Conservation (phyloP, 768 basidiomycete genomes). For the Clathrus columnatus region DNA sequence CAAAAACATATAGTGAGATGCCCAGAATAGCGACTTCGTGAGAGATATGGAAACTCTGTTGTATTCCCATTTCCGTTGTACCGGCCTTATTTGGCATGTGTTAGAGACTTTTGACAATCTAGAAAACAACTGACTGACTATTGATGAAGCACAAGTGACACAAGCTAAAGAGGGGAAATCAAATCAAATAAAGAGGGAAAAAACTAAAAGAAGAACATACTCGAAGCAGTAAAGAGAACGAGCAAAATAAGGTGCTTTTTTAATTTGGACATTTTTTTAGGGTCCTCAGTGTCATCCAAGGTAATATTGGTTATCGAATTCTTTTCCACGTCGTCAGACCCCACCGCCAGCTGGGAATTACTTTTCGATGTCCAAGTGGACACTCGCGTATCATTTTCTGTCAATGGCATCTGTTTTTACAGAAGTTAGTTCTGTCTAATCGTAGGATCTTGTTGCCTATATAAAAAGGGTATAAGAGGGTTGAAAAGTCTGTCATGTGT, state of each 20-base stretch:
- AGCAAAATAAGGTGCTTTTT: constrained; percentile 20
- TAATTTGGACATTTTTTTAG: constrained; percentile 10
- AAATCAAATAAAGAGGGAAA: constrained; percentile 10
- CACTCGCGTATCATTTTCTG: too few species aligned
- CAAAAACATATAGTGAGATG: constrained; percentile 37
- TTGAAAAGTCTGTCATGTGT: too few species aligned
- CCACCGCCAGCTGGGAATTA: too few species aligned
- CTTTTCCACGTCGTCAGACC: too few species aligned
- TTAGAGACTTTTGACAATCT: neutral
- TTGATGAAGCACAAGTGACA: constrained; percentile 27
- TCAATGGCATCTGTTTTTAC: too few species aligned
- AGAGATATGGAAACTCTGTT: constrained; percentile 43
- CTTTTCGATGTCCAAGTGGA: too few species aligned
- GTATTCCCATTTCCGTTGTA: constrained; percentile 53
- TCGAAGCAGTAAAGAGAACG: constrained; percentile 17
- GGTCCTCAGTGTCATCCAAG: constrained; percentile 9
- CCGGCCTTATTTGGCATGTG: constrained; percentile 35
- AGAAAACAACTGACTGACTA: constrained; percentile 17
- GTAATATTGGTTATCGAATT: neutral
- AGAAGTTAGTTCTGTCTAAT: too few species aligned
- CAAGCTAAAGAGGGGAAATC: constrained; percentile 11
- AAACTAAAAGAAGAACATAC: neutral
- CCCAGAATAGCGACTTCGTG: constrained; percentile 41
- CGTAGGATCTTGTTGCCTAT: too few species aligned
- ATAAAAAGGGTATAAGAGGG: too few species aligned